phyloP scores from a whole-genome alignment of 345 rosid genomes.

The Lumnitzera racemosa region DNA sequence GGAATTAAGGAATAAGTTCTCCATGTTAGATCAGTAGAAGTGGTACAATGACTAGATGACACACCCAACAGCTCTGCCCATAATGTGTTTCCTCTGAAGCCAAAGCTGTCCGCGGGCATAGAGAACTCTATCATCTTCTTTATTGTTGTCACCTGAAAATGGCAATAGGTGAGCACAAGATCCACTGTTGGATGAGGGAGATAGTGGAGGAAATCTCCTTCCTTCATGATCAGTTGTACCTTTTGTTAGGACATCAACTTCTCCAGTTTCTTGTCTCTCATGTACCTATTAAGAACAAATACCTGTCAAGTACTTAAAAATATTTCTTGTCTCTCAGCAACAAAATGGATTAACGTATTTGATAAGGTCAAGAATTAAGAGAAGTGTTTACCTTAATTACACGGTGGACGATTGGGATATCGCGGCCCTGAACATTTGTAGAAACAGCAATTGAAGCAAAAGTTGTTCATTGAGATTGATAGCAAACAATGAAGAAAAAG shows the following conservation, averaged over 20 bases:
- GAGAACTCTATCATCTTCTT: constrained; percentile 44
- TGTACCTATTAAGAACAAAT: constrained; percentile 50
- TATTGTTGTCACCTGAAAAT: constrained; percentile 59
- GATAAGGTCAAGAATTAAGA: background rate
- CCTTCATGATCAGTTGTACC: constrained; percentile 28
- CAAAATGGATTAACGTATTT: too few species aligned
- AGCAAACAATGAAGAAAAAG: background rate
- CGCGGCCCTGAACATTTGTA: constrained; percentile 64
- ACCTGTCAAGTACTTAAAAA: background rate
- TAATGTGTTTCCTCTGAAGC: constrained; percentile 58
- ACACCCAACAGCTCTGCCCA: constrained; percentile 88
- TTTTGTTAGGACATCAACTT: constrained; percentile 94
- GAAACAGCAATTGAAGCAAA: constrained; percentile 2
- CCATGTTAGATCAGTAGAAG: too few species aligned
- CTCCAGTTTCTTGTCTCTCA: constrained; percentile 68
- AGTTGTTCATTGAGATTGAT: constrained; percentile 1
- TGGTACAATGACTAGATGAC: background rate
- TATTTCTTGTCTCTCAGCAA: too few species aligned
- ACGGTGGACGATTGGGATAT: constrained; percentile 94
- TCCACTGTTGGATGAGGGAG: background rate
- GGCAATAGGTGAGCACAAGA: background rate
- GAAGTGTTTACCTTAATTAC: constrained; percentile 63
- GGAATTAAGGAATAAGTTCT: background rate
- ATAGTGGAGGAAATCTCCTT: background rate
- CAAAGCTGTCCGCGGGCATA: constrained; percentile 60